phyloP scores from a whole-genome alignment of 2,329 filamentous ascomycete species.

The Aspergillus novofumigatus region DNA sequence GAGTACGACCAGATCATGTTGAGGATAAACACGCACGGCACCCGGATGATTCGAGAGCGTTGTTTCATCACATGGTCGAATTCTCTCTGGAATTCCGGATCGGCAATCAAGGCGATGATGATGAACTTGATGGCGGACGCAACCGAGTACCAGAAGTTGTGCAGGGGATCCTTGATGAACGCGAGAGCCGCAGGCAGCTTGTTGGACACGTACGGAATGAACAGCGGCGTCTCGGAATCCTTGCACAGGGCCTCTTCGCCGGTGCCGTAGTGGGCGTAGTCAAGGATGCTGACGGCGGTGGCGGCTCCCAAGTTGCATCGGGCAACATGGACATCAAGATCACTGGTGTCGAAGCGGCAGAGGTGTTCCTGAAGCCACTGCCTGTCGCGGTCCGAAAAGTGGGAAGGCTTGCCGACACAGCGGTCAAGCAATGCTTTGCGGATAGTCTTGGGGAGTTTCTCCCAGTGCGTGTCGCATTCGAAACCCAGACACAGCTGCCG shows the following conservation, averaged over 20 bases:
- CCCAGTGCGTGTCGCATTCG: conserved; percentile 50
- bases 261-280: conserved; percentile 27
- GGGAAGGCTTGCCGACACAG: conserved; percentile 41
- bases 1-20: conserved; percentile 48
- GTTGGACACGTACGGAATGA: conserved; percentile 27
- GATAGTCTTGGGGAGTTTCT: conserved; percentile 45
- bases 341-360: conserved; percentile 33
- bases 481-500: conserved; percentile 47
- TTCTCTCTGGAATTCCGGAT: conserved; percentile 51
- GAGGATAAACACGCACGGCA: conserved; percentile 38
- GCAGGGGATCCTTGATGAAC: conserved; percentile 32
- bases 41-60: conserved; percentile 33
- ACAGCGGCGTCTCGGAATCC: conserved; percentile 21
- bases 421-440: conserved; percentile 45
- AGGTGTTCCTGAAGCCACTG: conserved; percentile 42
- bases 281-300: conserved; percentile 29
- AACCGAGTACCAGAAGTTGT: conserved; percentile 41
- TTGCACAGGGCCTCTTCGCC: conserved; percentile 22
- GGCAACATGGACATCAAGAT: conserved; percentile 44
- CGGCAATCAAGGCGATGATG: conserved; percentile 48
- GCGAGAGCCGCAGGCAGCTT: conserved; percentile 19
- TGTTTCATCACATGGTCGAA: conserved; percentile 42
- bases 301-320: conserved; percentile 48
- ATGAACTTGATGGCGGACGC: conserved; percentile 47
- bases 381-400: conserved; percentile 38